Evolutionary conservation across 2,329 filamentous ascomycete genomes (phyloP).

Genomic region (Didymella exigua): DNA sequence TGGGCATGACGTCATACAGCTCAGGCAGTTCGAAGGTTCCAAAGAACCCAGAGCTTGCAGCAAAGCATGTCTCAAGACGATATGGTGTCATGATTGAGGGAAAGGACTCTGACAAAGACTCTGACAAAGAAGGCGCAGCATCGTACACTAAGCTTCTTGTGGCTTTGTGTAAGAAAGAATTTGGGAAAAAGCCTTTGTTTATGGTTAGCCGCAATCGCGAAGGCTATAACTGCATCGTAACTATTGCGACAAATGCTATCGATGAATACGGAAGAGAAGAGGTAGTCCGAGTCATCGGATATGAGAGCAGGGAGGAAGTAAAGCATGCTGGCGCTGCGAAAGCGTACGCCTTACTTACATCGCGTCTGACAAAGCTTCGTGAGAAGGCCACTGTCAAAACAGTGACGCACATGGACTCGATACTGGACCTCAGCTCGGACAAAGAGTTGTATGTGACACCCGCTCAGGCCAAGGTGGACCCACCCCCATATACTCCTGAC

Average conservation of each 20-base stretch:
- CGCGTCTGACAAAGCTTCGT: background rate
- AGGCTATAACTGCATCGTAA: constrained; percentile 7
- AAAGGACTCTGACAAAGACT: background rate
- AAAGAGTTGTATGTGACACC: background rate
- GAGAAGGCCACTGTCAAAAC: background rate
- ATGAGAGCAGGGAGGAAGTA: constrained; percentile 1
- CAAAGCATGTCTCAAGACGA: background rate
- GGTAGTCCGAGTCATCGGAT: background rate
- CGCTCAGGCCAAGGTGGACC: background rate
- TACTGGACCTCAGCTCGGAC: background rate
- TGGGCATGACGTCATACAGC: background rate
- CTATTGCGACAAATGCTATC: background rate
- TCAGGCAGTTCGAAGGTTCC: background rate
- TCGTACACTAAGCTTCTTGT: constrained; percentile 4
- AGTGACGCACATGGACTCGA: too few relatives aligned
- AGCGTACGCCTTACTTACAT: constrained; percentile 2
- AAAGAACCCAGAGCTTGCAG: background rate
- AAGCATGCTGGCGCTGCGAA: background rate
- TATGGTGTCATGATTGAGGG: background rate
- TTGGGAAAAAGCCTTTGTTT: constrained; percentile 2
- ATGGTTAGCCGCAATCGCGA: constrained; percentile 5
- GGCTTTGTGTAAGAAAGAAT: constrained; percentile 1
- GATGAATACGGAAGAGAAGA: background rate
- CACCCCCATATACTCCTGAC: constrained; percentile 1
- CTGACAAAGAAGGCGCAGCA: background rate